A percentile compares a stretch with the other conserved stretches of the same genome.
Conservation (phyloP, 441 rosid species). For the Erodium texanum region DNA sequence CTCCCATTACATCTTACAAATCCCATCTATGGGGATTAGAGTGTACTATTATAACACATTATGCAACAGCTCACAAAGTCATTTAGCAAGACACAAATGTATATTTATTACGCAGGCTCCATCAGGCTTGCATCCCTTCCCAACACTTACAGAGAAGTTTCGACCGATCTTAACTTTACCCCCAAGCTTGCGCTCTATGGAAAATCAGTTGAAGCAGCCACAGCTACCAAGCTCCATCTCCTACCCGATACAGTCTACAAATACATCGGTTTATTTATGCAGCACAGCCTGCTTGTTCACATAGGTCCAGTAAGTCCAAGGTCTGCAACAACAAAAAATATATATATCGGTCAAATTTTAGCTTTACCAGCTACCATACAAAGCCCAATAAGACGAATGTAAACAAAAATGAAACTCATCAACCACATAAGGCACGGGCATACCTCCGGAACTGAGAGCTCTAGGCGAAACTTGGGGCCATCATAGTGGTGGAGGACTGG, state of each 20-base stretch:
- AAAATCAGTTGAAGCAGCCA: background rate
- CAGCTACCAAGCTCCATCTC: background rate
- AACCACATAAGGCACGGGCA: background rate
- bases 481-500: slow-evolving; percentile 96
- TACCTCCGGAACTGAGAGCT: slow-evolving; percentile 98
- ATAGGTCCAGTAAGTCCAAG: slow-evolving; percentile 80
- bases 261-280: slow-evolving; percentile 37
- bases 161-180: slow-evolving; percentile 14
- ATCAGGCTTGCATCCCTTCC: slow-evolving; percentile 14
- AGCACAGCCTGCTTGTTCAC: slow-evolving; percentile 72
- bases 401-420: background rate
- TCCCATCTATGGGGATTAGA: slow-evolving; percentile 17
- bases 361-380: background rate
- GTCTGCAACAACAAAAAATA: slow-evolving; percentile 67
- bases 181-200: slow-evolving; percentile 3
- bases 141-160: slow-evolving; percentile 25
- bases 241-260: slow-evolving; percentile 11
- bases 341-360: slow-evolving; percentile 9
- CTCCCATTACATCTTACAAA: slow-evolving; percentile 16
- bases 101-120: slow-evolving; percentile 31
- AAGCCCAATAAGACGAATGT: background rate
- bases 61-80: slow-evolving; percentile 12
- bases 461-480: slow-evolving; percentile 93
- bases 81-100: slow-evolving; percentile 13
- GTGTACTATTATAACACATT: slow-evolving; percentile 11